Evolutionary conservation across 352 stramenopile species (phyloP).

Genomic region (Pythium pectinolyticum): DNA sequence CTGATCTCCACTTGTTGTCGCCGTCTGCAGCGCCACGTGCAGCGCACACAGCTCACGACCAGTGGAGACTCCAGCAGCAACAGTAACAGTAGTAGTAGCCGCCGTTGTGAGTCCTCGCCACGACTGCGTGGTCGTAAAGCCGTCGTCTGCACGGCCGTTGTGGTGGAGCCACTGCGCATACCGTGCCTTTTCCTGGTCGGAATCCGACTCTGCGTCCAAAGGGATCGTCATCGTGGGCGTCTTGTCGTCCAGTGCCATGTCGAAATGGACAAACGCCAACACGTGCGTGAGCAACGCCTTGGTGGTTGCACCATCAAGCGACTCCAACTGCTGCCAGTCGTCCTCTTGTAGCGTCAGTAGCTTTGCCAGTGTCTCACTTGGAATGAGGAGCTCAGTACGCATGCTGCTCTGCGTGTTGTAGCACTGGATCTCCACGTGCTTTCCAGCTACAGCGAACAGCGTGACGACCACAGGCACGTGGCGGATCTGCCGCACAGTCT

Average conservation of each 20-base stretch:
- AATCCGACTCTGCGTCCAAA: neutral
- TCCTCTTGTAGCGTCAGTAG: constrained; percentile 21
- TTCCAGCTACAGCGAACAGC: constrained; percentile 21
- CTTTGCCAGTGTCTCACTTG: constrained; percentile 8
- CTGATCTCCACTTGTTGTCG: neutral
- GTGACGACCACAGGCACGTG: constrained; percentile 42
- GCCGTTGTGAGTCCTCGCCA: constrained; percentile 15
- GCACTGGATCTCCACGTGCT: constrained; percentile 29
- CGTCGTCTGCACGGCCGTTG: neutral
- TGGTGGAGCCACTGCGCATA: neutral
- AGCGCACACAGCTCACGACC: constrained; percentile 15
- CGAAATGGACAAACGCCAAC: constrained; percentile 21
- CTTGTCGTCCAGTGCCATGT: neutral
- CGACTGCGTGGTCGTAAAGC: neutral
- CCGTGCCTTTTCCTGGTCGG: neutral
- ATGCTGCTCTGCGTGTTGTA: constrained; percentile 55
- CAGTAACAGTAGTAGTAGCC: too few relatives aligned
- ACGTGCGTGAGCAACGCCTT: constrained; percentile 17
- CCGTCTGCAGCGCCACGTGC: neutral
- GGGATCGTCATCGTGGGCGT: neutral
- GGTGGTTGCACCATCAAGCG: neutral
- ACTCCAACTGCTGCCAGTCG: neutral
- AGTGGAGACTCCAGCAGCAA: too few relatives aligned
- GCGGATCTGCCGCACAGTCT: constrained; percentile 42
- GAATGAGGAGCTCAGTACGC: constrained; percentile 22